phyloP scores from a whole-genome alignment of 352 stramenopile species.

The Pythium pyrilobum region DNA sequence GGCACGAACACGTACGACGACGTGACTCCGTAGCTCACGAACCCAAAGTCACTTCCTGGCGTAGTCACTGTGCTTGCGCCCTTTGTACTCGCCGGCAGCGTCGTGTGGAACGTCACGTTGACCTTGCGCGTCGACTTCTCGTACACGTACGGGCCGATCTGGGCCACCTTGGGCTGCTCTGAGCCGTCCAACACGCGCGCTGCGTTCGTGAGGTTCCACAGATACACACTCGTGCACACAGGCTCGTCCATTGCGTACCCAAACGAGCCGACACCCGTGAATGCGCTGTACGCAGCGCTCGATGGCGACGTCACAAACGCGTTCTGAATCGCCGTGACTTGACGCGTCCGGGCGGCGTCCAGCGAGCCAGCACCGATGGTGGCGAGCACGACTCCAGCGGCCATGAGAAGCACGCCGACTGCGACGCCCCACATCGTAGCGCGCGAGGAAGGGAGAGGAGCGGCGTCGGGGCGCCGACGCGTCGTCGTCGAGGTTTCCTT shows the following conservation, averaged over 20 bases:
- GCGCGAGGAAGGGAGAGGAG: no score
- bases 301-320: not conserved
- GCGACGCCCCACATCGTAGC: conserved; percentile 23
- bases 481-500: not conserved
- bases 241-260: conserved; percentile 45
- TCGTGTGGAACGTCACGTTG: conserved; percentile 35
- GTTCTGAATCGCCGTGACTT: conserved; percentile 1
- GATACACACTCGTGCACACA: conserved; percentile 51
- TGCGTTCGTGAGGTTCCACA: conserved; percentile 70
- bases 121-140: conserved; percentile 53
- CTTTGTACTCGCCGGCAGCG: not conserved
- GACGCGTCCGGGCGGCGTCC: conserved; percentile 10
- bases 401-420: conserved; percentile 18
- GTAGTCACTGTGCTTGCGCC: not conserved
- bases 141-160: conserved; percentile 70
- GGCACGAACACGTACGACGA: conserved; percentile 39
- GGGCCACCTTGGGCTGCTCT: conserved; percentile 25
- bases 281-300: conserved; percentile 1
- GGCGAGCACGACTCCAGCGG: conserved; percentile 21
- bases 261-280: conserved; percentile 27
- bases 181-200: conserved; percentile 27
- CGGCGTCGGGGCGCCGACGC: not conserved
- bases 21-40: conserved; percentile 46
- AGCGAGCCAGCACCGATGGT: conserved; percentile 21
- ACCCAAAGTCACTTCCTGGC: conserved; percentile 17